Conservation (phyloP, 2,329 filamentous ascomycete genomes). For the Aphanocladium album region DNA sequence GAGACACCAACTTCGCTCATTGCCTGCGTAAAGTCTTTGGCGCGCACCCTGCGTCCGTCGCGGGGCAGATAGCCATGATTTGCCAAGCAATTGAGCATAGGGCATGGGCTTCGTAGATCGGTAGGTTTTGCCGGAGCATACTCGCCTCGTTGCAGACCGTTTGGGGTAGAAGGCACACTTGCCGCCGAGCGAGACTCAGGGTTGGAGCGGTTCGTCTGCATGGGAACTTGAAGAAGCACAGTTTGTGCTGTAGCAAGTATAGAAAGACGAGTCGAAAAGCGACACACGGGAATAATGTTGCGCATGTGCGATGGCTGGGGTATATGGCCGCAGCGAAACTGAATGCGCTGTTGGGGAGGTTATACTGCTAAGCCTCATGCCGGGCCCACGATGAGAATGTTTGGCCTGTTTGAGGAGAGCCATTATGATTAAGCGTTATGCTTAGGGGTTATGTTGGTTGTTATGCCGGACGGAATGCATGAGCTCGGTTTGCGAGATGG, state of each 20-base stretch:
- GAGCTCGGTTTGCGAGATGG: neutral
- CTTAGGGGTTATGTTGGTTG: neutral
- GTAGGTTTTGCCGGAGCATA: neutral
- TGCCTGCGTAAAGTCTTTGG: constrained; percentile 16
- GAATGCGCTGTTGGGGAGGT: neutral
- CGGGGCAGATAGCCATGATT: constrained; percentile 21
- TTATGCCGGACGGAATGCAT: neutral
- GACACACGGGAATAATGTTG: neutral
- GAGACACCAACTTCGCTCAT: constrained; percentile 12
- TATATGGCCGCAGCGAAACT: neutral
- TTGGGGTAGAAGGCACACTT: no score
- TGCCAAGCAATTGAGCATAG: constrained; percentile 21
- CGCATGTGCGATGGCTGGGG: neutral
- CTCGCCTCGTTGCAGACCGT: neutral
- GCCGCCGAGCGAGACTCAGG: neutral
- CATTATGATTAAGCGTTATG: neutral
- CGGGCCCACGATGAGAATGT: neutral
- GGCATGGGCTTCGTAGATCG: constrained; percentile 18
- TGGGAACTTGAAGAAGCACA: neutral
- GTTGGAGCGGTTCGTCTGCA: neutral
- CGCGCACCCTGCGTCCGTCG: constrained; percentile 16
- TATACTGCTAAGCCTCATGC: neutral
- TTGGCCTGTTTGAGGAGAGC: neutral
- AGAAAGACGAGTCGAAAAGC: neutral
- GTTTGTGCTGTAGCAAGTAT: neutral